Percentiles rank a stretch among this genome's conserved stretches.
Evolutionary conservation across 768 basidiomycete species (phyloP).

Genomic region (Podaxis rugospora): DNA sequence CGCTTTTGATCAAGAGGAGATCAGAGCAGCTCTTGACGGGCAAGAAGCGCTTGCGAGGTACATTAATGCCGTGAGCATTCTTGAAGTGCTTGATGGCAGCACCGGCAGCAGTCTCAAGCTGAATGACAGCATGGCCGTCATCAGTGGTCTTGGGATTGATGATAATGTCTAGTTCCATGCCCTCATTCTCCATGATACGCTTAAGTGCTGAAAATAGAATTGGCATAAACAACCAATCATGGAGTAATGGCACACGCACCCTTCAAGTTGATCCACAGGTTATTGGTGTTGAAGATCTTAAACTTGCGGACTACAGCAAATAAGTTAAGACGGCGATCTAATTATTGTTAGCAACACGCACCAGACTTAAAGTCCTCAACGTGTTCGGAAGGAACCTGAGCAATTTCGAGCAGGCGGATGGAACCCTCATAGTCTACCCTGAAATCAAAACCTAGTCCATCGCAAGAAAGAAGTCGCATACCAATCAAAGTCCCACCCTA

Average conservation of each 20-base stretch:
- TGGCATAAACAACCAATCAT: neutral
- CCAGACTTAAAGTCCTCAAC: slow-evolving; percentile 91
- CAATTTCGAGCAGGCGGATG: slow-evolving; percentile 87
- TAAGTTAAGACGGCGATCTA: slow-evolving; percentile 1
- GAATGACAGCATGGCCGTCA: slow-evolving; percentile 82
- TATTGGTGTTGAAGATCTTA: slow-evolving; percentile 92
- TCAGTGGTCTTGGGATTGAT: slow-evolving; percentile 88
- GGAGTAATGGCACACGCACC: slow-evolving; percentile 30
- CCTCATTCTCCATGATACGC: slow-evolving; percentile 81
- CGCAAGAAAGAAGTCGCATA: slow-evolving; percentile 14
- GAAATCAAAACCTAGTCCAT: neutral
- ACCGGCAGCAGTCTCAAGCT: slow-evolving; percentile 90
- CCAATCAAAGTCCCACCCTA: slow-evolving; percentile 83
- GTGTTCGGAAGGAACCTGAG: slow-evolving; percentile 91
- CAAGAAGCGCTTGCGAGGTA: slow-evolving; percentile 91
- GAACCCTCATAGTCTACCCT: slow-evolving; percentile 73
- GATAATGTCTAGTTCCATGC: slow-evolving; percentile 92
- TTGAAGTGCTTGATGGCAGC: slow-evolving; percentile 93
- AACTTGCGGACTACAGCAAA: slow-evolving; percentile 66
- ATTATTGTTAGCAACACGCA: slow-evolving; percentile 20
- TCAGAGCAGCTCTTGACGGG: slow-evolving; percentile 89
- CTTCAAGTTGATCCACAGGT: slow-evolving; percentile 75
- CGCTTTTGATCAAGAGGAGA: slow-evolving; percentile 84
- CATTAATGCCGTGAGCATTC: slow-evolving; percentile 91
- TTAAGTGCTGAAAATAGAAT: slow-evolving; percentile 65